Conservation (phyloP, 1,284 basidiomycete species). For the Tetrapyrgos nigripes region DNA sequence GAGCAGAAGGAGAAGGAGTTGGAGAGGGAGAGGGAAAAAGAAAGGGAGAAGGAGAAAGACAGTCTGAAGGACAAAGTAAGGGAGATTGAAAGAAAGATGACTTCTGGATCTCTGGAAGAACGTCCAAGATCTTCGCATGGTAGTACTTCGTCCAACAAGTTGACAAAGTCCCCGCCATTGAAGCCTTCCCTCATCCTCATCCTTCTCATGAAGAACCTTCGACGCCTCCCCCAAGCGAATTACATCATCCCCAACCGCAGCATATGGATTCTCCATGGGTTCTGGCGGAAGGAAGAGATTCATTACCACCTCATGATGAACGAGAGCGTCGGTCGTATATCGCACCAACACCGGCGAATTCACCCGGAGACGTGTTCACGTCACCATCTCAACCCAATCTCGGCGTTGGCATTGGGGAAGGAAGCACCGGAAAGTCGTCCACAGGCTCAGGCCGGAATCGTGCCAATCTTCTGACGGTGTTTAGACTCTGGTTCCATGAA, state of each 20-base stretch:
- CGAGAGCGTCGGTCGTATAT: conserved; percentile 9
- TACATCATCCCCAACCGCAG: conserved; percentile 44
- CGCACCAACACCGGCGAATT: conserved; percentile 57
- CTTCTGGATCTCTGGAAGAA: conserved; percentile 8
- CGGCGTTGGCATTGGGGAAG: conserved; percentile 28
- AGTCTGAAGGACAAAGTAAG: conserved; percentile 55
- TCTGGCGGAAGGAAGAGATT: conserved; percentile 54
- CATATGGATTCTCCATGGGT: conserved; percentile 75
- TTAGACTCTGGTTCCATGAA: conserved; percentile 83
- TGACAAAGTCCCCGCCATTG: conserved; percentile 73
- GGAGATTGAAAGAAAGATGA: conserved; percentile 45
- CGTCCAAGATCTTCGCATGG: conserved; percentile 63
- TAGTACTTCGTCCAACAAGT: conserved; percentile 61
- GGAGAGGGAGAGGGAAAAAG: conserved; percentile 48
- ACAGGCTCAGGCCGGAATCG: conserved; percentile 53
- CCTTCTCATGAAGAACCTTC: conserved; percentile 59
- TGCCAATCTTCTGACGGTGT: conserved; percentile 74
- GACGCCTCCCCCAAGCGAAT: conserved; percentile 55
- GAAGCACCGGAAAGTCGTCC: conserved; percentile 31
- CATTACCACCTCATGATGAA: conserved; percentile 14
- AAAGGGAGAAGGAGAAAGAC: conserved; percentile 46
- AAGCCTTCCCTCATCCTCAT: no score
- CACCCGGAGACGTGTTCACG: conserved; percentile 53
- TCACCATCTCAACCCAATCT: conserved; percentile 64
- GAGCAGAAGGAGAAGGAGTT: conserved; percentile 61